Base-by-base conservation (phyloP, 2,329 filamentous ascomycete species). In the Fusarium pseudograminearum region DNA sequence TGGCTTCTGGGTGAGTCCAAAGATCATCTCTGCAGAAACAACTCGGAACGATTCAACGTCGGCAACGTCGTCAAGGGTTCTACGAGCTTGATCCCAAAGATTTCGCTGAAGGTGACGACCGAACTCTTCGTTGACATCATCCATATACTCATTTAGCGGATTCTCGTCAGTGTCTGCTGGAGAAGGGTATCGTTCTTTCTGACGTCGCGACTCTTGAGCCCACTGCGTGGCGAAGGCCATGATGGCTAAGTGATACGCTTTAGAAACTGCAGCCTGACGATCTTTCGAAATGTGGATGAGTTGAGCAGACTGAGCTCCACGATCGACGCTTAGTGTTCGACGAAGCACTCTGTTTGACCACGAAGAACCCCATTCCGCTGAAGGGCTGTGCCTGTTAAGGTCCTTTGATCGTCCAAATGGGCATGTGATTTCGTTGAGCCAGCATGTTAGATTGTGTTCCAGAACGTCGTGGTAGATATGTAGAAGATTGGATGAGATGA, bases 171-270 rank as follows among this genome's bases (percentile, higher is more conserved):
- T 31, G 3, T 38, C 30, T 5, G 22, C 60, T 10, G 40, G 41
- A 9, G 61, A 65, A 6, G 34, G 34, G n/a, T 65, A 65, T 14
- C 26, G 41, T 26, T 65, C 61, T 18, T 40, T 58, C 15, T 65
- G 46, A 1, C 61, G 61, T 3, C 46, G 41, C 6, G 61, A 65
- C 4, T 75, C 76, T 47, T 83, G 81, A 1, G 81, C 77, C 83
- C 84, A 86, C 54, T 86, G 85, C 0, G 83, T 82, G 2, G 85
- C 82, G 67, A 86, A 86, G 0, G 85, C 82, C 77, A 85, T 82
- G 45, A 86, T 84, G 1, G 80, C 79, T 2, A 82, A 68, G 46
- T 85, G 81, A 7, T 86, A 74, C 2, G 84, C 83, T 26, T 77
- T 80, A 0, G 60, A 26, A 6, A 54, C 45, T 12, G 53, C 46